Evolutionary conservation across 2,329 filamentous ascomycete species (phyloP), one percentile per base, ranked within the genome.

Genomic region (Ceratocystis albifundus): DNA sequence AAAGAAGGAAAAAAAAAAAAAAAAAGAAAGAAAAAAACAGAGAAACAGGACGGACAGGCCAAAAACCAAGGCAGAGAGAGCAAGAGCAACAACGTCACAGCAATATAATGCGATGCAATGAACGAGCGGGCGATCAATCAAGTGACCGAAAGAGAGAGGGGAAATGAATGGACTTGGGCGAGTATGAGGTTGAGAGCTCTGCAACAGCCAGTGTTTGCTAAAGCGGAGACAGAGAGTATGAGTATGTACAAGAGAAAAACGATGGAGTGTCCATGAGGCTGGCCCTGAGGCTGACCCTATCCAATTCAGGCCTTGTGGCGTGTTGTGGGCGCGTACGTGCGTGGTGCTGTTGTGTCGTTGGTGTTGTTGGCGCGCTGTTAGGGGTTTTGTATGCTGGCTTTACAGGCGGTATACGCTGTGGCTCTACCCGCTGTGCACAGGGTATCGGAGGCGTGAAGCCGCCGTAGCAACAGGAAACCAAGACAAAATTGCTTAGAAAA

Each of bases 111-210:
- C 59, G 41, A 28, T 55, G 50, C 50, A 55, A 25, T 55, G 20
- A 55, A 55, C 50, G 50, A 55, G 50, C 50, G 50, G 50, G 50
- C 22, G 50, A 55, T 55, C 50, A 55, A 55, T 55, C n/a, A 12
- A 28, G 36, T 8, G 41, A 62, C 20, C 36, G 36, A 45, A 28
- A 36, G 36, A 62, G n/a, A 44, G 44, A 44, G 20, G n/a, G n/a
- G 44, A 45, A 62, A 44, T 17, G 32, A 62, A 62, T 41, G 41
- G 41, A 62, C 36, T 55, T 55, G 50, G 25, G 20, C 50, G 28
- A 55, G 50, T 20, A 25, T 55, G 50, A 55, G 22, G 50, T 55
- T 55, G 50, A 55, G 50, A 55, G 50, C 50, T 55, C 50, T 55
- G 50, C 50, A 55, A 55, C 50, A 55, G 22, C 50, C 50, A 55